Conservation (phyloP, 768 basidiomycete species). For the Scleroderma bovista region DNA sequence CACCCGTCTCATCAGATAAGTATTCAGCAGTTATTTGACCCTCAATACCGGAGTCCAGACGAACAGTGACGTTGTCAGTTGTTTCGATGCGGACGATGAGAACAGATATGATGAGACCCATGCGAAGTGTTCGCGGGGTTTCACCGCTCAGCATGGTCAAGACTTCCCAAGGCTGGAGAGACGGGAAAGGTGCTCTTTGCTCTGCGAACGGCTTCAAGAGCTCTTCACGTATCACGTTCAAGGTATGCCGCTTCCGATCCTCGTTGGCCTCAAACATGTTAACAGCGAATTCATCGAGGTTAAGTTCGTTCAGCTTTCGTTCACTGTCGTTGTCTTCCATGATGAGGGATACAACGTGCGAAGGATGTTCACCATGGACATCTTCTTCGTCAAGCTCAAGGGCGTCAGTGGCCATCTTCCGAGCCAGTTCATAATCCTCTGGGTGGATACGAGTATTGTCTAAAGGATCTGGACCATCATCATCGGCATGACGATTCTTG, state of each 20-base stretch:
- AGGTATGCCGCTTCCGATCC: constrained; percentile 82
- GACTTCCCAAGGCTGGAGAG: constrained; percentile 72
- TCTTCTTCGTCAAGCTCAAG: constrained; percentile 98
- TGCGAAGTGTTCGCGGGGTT: constrained; percentile 67
- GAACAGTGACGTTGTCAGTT: constrained; percentile 45
- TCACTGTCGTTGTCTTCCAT: constrained; percentile 78
- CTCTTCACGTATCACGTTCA: constrained; percentile 86
- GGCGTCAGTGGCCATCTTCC: constrained; percentile 98
- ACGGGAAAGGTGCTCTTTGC: constrained; percentile 54
- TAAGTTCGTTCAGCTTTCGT: constrained; percentile 82
- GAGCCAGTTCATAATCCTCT: constrained; percentile 94
- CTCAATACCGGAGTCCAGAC: constrained; percentile 92
- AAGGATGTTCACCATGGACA: constrained; percentile 86
- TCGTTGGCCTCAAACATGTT: constrained; percentile 81
- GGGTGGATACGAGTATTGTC: constrained; percentile 96
- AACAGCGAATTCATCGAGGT: constrained; percentile 93
- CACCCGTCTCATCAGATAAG: constrained; percentile 44
- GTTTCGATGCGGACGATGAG: constrained; percentile 51
- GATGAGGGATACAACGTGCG: constrained; percentile 79
- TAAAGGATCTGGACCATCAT: constrained; percentile 78
- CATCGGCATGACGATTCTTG: constrained; percentile 56
- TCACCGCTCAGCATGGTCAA: constrained; percentile 96
- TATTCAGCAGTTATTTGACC: constrained; percentile 63
- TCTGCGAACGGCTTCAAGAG: constrained; percentile 79
- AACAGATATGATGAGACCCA: constrained; percentile 79